Conservation (phyloP, 2,329 filamentous ascomycete genomes). For the Pseudopyrenochaeta lycopersici region DNA sequence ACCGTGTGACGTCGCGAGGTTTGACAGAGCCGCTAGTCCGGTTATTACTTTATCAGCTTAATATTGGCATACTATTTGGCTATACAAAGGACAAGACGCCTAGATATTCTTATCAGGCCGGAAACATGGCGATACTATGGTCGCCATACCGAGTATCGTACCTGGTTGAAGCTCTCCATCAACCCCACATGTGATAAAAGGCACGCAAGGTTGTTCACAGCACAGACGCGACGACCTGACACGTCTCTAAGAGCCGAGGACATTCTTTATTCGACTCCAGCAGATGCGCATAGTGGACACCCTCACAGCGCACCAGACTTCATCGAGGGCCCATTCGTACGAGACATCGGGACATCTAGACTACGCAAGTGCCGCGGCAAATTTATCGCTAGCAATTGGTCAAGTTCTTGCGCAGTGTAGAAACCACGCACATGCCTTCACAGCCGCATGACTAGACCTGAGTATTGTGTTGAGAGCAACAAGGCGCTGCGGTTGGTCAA, state of each 20-base stretch:
- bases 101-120: not conserved
- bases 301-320: not conserved
- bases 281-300: not conserved
- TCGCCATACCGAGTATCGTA: not conserved
- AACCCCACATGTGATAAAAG: not conserved
- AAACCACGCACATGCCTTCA: too few species aligned
- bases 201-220: not conserved
- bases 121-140: not conserved
- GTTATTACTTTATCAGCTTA: not conserved
- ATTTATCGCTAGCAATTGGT: not conserved
- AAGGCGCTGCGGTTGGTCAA: too few species aligned
- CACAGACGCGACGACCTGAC: not conserved
- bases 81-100: not conserved
- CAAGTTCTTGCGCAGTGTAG: not conserved
- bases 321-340: constrained; percentile 3
- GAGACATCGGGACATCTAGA: not conserved
- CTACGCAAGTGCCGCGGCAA: not conserved
- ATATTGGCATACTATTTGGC: not conserved
- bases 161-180: not conserved
- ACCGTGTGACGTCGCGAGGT: constrained; percentile 1
- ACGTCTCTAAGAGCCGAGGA: not conserved
- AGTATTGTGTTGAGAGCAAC: too few species aligned
- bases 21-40: constrained; percentile 17
- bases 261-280: not conserved
- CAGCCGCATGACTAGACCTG: too few species aligned